Percentiles rank a stretch among this genome's conserved stretches.
phyloP scores from a whole-genome alignment of 1,284 basidiomycete species.

The Vanrija sp. region DNA sequence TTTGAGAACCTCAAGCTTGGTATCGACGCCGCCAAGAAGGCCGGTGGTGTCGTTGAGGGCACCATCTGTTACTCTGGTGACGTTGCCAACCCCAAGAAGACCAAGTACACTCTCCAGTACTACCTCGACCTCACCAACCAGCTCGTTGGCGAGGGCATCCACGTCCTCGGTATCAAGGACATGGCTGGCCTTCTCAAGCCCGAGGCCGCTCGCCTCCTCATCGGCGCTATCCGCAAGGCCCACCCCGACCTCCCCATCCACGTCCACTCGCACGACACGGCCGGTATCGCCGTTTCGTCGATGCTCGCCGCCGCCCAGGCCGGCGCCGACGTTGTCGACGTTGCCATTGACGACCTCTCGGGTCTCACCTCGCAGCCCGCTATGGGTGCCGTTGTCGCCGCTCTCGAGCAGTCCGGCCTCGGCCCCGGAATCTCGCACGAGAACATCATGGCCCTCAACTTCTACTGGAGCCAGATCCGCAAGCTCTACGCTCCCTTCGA shows the following conservation, averaged over 20 bases:
- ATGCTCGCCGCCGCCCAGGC: conserved; percentile 95
- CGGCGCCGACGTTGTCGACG: conserved; percentile 96
- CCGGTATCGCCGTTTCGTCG: conserved; percentile 92
- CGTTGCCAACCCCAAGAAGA: conserved; percentile 90
- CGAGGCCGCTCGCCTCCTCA: conserved; percentile 84
- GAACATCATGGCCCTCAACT: conserved; percentile 94
- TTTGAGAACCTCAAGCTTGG: conserved; percentile 94
- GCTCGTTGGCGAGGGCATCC: conserved; percentile 92
- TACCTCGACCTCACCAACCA: conserved; percentile 95
- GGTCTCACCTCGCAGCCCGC: conserved; percentile 97
- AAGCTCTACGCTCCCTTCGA: conserved; percentile 96
- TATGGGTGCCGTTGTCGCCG: conserved; percentile 92
- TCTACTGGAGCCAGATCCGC: conserved; percentile 98
- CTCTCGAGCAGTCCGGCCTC: conserved; percentile 89
- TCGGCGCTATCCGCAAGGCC: conserved; percentile 89
- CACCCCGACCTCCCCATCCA: conserved; percentile 98
- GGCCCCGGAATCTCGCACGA: conserved; percentile 97
- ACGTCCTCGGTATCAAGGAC: conserved; percentile 97
- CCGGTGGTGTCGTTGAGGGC: conserved; percentile 95
- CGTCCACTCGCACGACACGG: conserved; percentile 99
- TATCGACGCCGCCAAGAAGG: conserved; percentile 99
- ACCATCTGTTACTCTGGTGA: conserved; percentile 99
- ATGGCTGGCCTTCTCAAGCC: conserved; percentile 99
- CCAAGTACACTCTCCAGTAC: conserved; percentile 97
- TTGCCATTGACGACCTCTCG: conserved; percentile 98